Base-by-base conservation (phyloP, 805 yeast genomes). In the Lipomyces lipofer region DNA sequence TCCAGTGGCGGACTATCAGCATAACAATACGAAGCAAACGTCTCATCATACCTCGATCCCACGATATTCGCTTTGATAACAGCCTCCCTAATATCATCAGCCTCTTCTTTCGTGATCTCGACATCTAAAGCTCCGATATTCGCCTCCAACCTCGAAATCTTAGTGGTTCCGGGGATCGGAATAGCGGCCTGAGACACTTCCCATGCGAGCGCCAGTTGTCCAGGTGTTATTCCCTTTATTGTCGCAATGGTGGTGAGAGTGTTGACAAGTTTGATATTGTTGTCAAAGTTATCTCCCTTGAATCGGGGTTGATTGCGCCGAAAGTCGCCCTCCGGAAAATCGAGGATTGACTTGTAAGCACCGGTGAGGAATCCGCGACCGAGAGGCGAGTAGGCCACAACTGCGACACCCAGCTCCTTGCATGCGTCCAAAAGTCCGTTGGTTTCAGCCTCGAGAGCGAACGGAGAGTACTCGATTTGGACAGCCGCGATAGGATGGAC, bases 301-400 rank as follows among this genome's bases (percentile, higher is more conserved):
- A 86, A 87, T 63, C 85, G 78, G 13, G 63, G 63, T 49, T 82
- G 88, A 39, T 80, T 62, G 17, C 62, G 61, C 60, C 89, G 76
- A 54, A 82, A 58, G 64, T 86, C 94, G 42, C 79, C 84, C 43
- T 74, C 73, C 9, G 83, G 80, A 46, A 60, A 51, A 22, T 80
- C 83, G 0, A 68, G 63, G 24, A 70, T 63, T 4, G 77, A 69
- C 27, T 71, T 80, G 49, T 83, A 70, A 29, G 64, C 58, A 52
- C 94, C 95, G 3, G 92, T 83, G 51, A 90, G 75, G 57, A 84
- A 73, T 0, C 96, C 97, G 64, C 87, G 78, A 9, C 90, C 85
- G 52, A 90, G 75, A 29, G 97, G 97, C 29, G 95, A 85, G 70
- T 90, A 90, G 25, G 90, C 87, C 54, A 88, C 74, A 28, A 88